Percentiles rank a stretch among this genome's conserved stretches.
These are phyloP conservation scores for Spinacia oleracea DNA, from an alignment of 179 eudicot genomes.

Conservation along the genomic window DNA sequence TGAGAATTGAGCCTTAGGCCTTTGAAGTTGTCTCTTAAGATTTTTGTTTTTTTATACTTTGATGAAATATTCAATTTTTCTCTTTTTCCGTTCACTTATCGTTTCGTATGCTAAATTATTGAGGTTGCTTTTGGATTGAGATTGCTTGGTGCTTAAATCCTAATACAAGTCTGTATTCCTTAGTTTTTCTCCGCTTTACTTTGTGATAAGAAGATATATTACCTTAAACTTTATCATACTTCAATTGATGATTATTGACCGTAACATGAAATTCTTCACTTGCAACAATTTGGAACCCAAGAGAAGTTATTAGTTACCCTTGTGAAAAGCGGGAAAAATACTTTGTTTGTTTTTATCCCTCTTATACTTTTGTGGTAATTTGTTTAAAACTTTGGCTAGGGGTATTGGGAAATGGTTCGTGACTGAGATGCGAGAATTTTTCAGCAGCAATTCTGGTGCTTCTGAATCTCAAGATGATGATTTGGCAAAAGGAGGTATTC, in stretches of 20 bases:
- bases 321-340: neutral
- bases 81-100: too few species aligned
- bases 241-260: neutral
- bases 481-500: constrained; percentile 47
- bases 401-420: constrained; percentile 90
- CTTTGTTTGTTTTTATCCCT: neutral
- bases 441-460: constrained; percentile 40
- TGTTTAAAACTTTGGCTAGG: constrained; percentile 39
- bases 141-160: neutral
- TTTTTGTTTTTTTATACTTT: neutral
- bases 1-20: neutral
- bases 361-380: neutral
- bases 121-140: neutral
- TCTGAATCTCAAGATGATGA: constrained; percentile 48
- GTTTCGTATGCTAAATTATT: neutral
- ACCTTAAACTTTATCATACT: neutral
- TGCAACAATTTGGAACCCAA: neutral
- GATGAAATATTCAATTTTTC: neutral
- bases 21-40: neutral
- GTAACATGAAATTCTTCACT: neutral
- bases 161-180: neutral
- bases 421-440: constrained; percentile 67
- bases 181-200: neutral
- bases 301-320: neutral
- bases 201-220: too few species aligned